Evolutionary conservation across 2,329 filamentous ascomycete species (phyloP), one percentile per base, ranked within the genome.

Genomic region (Epichloe sylvatica): DNA sequence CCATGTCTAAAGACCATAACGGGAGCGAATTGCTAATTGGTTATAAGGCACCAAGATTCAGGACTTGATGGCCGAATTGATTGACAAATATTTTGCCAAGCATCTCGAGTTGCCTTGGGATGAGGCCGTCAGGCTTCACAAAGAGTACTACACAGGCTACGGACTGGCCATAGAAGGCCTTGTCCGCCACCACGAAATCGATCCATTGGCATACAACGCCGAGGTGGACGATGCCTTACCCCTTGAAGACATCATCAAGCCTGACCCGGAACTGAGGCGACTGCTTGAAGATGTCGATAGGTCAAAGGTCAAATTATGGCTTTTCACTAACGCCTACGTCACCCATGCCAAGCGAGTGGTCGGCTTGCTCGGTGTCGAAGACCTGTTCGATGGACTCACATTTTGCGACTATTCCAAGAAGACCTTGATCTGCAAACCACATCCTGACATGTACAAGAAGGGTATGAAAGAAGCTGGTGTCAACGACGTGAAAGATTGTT

Each of bases 161-260:
- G 92, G 94, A 33, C 79, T 98, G n/a, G 92, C 92, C 33, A 94
- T 98, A 55, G 89, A 97, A 69, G 92, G 92, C 1, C 77, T 98
- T 1, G 87, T 95, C 37, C 82, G 88, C 9, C 86, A 96, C 67
- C 92, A 98, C 70, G 82, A 94, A 67, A 94, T 98, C 59, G 87
- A 97, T 60, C 86, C 92, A 1, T 74, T 98, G 5, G 89, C 94
- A 49, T 98, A 97, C 72, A 98, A 98, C 65, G 70, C 78, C 55
- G 84, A 94, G 67, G 92, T 98, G 12, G 92, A 98, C 62, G 92
- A 98, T 64, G 92, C 92, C 3, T 70, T 98, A 21, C 90, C 92
- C 0, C 76, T 98, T 3, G 87, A 96, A 60, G 73, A 77, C 17
- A 79, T 97, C 61, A 84, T 98, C 62, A 83, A 82, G 61, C 86